Evolutionary conservation across 169 alveolate genomes (phyloP).

Genomic region (Sarcocystis neurona): DNA sequence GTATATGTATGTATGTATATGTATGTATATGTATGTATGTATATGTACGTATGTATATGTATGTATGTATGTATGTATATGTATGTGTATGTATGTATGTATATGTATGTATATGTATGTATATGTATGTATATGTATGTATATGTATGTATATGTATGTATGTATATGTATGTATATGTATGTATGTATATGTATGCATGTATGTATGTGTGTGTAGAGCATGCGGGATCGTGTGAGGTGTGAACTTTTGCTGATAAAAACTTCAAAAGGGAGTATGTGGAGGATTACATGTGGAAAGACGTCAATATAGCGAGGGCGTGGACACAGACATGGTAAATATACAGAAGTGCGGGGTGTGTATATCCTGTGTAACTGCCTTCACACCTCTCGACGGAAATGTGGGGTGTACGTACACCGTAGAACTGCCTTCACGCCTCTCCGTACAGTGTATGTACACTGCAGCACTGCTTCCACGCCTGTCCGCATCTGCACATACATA

Average conservation of each 20-base stretch:
- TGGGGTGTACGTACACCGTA: too few species aligned
- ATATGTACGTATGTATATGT: background rate
- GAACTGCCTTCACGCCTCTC: too few species aligned
- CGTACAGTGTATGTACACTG: too few species aligned
- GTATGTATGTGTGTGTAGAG: background rate
- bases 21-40: background rate
- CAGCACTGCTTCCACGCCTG: too few species aligned
- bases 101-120: background rate
- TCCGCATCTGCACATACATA: too few species aligned
- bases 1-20: background rate
- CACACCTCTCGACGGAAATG: background rate
- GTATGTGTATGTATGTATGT: background rate
- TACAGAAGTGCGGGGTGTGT: background rate
- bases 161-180: background rate
- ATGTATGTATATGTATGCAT: background rate
- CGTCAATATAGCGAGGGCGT: background rate
- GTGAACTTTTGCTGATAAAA: background rate
- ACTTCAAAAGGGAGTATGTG: background rate
- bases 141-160: background rate
- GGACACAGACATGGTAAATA: background rate
- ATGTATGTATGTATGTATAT: background rate
- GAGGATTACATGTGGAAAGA: background rate
- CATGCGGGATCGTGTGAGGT: background rate
- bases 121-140: background rate
- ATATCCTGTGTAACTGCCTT: background rate